Percentiles rank a stretch among this genome's conserved stretches.
Conservation (phyloP, 2,329 filamentous ascomycete genomes). For the Fusarium sp. region DNA sequence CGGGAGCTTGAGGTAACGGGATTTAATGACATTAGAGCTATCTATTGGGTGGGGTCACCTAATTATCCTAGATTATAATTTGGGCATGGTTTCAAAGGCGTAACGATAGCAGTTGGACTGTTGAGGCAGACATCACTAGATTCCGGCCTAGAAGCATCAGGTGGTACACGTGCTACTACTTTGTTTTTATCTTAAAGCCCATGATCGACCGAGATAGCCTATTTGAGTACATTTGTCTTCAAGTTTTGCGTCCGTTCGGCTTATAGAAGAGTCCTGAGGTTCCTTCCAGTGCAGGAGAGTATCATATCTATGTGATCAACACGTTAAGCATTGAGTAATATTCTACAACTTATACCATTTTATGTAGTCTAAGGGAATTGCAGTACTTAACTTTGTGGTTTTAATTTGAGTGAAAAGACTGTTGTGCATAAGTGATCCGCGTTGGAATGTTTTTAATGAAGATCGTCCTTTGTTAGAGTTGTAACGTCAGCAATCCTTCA, state of each 20-base stretch:
- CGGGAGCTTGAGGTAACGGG: neutral
- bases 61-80: neutral
- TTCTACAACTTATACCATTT: neutral
- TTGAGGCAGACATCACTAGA: conserved; percentile 11
- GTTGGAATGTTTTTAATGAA: too few relatives aligned
- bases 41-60: neutral
- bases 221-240: too few relatives aligned
- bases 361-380: neutral
- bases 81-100: neutral
- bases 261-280: too few relatives aligned
- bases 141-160: conserved; percentile 6
- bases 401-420: too few relatives aligned
- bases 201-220: neutral
- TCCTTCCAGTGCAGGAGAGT: too few relatives aligned
- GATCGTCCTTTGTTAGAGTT: neutral
- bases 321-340: neutral
- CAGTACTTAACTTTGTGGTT: neutral
- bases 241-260: neutral
- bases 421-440: too few relatives aligned
- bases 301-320: too few relatives aligned
- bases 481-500: neutral
- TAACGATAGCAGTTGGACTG: neutral
- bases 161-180: neutral
- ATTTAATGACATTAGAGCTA: conserved; percentile 26
- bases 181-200: neutral